Percentiles rank a stretch among this genome's conserved stretches.
Conservation (phyloP, 1,139 yeast species). For the Kluyveromyces sp. region DNA sequence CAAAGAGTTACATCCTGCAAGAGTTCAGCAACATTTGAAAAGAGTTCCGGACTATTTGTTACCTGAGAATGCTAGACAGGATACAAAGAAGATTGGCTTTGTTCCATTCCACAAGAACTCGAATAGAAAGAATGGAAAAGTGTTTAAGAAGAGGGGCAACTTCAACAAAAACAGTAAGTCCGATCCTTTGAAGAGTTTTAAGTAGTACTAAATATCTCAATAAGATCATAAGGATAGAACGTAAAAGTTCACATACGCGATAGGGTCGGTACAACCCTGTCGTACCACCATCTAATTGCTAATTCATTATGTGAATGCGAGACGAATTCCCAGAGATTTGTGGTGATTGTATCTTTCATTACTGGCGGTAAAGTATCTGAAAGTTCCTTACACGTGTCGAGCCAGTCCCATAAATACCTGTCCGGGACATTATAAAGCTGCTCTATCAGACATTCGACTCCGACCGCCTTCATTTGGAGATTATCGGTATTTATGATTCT, state of each 20-base stretch:
- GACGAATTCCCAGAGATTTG: conserved; percentile 21
- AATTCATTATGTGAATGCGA: conserved; percentile 13
- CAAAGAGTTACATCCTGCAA: conserved; percentile 74
- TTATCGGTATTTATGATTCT: conserved; percentile 13
- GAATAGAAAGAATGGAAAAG: conserved; percentile 41
- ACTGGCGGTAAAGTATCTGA: conserved; percentile 5
- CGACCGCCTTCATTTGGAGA: conserved; percentile 9
- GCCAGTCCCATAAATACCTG: conserved; percentile 18
- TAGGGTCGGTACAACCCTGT: conserved; percentile 3
- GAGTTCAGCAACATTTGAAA: conserved; percentile 79
- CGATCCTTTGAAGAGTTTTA: conserved; percentile 68
- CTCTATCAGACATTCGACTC: conserved; percentile 21
- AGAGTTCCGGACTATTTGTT: conserved; percentile 87
- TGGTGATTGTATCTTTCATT: conserved; percentile 5
- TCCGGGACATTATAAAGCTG: conserved; percentile 17
- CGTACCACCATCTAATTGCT: conserved; percentile 21
- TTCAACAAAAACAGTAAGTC: conserved; percentile 37
- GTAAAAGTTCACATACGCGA: not conserved
- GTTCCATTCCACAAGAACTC: conserved; percentile 66
- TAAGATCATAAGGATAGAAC: not conserved
- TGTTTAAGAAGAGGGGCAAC: conserved; percentile 34
- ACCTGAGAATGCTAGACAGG: conserved; percentile 69
- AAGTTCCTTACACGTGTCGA: conserved; percentile 13
- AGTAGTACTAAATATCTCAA: conserved; percentile 17
- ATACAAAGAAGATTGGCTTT: conserved; percentile 58